These are phyloP conservation scores for Syncephalastrum sp. DNA, from an alignment of 371 early-diverging fungal species.

Conservation along the genomic window DNA sequence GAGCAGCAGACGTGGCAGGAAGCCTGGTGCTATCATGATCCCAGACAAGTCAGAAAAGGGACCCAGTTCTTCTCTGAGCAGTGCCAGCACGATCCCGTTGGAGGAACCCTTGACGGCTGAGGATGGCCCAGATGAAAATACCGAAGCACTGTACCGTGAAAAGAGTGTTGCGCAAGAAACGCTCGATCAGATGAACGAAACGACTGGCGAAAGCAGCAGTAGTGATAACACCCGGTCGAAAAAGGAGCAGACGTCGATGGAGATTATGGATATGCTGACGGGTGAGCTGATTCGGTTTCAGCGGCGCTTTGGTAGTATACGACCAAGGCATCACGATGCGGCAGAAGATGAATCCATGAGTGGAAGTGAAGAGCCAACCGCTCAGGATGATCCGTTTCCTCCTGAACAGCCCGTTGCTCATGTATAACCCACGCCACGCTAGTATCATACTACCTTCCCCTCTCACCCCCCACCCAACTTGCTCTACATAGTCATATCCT, in stretches of 20 bases:
- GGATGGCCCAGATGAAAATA: conserved; percentile 7
- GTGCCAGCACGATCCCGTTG: conserved; percentile 42
- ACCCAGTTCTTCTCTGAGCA: conserved; percentile 32
- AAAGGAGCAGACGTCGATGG: conserved; percentile 31
- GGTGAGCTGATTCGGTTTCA: conserved; percentile 45
- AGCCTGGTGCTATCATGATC: conserved; percentile 31
- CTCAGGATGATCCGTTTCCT: too few relatives aligned
- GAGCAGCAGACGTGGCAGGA: background rate
- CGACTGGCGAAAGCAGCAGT: conserved; percentile 3
- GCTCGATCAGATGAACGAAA: conserved; percentile 13
- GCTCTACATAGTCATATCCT: too few relatives aligned
- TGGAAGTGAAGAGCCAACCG: too few relatives aligned
- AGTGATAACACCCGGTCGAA: background rate
- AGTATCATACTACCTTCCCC: too few relatives aligned
- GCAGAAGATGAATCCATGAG: too few relatives aligned
- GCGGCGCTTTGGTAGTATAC: conserved; percentile 17
- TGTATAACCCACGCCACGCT: too few relatives aligned
- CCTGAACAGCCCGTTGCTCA: too few relatives aligned
- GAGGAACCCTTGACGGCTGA: conserved; percentile 22
- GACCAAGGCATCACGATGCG: too few relatives aligned
- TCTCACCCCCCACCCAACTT: too few relatives aligned
- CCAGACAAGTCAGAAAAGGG: conserved; percentile 27
- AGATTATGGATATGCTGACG: conserved; percentile 46
- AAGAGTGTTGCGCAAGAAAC: conserved; percentile 33
- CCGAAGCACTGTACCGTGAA: conserved; percentile 10